Percentiles rank a stretch among this genome's conserved stretches.
Conservation (phyloP, 768 basidiomycete species). For the Tricholoma terreum region DNA sequence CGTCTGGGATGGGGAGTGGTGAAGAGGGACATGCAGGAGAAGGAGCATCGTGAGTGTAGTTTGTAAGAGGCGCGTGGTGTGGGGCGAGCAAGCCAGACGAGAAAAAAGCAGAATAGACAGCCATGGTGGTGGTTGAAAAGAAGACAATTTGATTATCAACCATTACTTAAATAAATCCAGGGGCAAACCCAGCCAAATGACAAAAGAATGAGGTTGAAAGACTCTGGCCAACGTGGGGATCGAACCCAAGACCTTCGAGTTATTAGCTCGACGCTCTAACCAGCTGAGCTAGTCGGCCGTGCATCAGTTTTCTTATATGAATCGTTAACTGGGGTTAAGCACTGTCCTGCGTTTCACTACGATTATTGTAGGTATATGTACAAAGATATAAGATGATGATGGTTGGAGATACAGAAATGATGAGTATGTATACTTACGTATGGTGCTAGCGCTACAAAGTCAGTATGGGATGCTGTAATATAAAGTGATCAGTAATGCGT, state of each 20-base stretch:
- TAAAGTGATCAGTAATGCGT: no score
- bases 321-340: no score
- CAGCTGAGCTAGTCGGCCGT: slow-evolving; percentile 79
- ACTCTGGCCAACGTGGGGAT: slow-evolving; percentile 63
- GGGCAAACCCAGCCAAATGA: no score
- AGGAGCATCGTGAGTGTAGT: slow-evolving; percentile 11
- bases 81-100: slow-evolving; percentile 67
- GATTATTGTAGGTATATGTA: no score
- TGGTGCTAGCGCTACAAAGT: no score
- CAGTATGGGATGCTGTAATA: no score
- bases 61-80: slow-evolving; percentile 21
- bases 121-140: slow-evolving; percentile 14
- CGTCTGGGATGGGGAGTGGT: slow-evolving; percentile 22
- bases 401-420: no score
- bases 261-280: slow-evolving; percentile 85
- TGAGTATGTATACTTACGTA: no score
- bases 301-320: not conserved
- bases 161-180: not conserved
- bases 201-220: no score
- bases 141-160: not conserved
- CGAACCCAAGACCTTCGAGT: slow-evolving; percentile 71
- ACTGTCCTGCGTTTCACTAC: no score
- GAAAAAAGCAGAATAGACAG: slow-evolving; percentile 65
- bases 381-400: no score
- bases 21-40: slow-evolving; percentile 22